Base-by-base conservation (phyloP, 2,329 filamentous ascomycete species). In the Beauveria australis region DNA sequence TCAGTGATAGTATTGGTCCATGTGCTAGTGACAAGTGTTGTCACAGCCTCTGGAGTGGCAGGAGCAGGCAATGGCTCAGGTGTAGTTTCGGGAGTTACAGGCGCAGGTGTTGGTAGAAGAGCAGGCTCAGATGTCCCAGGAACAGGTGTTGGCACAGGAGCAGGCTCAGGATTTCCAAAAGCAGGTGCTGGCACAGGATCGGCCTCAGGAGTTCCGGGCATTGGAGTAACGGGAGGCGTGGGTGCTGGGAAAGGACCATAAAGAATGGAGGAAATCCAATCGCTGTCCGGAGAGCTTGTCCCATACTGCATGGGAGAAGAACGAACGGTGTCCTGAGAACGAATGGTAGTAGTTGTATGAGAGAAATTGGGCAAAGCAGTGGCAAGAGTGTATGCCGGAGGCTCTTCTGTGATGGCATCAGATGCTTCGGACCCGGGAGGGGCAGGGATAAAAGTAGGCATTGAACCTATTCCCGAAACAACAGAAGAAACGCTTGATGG, bases 1-100 rank as follows among this genome's bases (percentile, higher is more conserved):
- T 73, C 72, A 1, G 68, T 66, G 28, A 77, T 72, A 52, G 76
- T 57, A 37, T 77, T 77, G 60, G 71, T 70, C 72, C 74, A 75
- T 22, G 73, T 76, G 53, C 70, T 72, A 8, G 74, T 76, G 22
- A 70, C 66, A 3, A 75, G 62, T 8, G 64, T 64, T 2, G 66
- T 65, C 12, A 56, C 43, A 26, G 63, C 69, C 60, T 28, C 67
- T 19, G 8, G 67, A 59, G 3, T 73, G 68, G 59, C 64, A 73
- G 3, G 72, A 73, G 44, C 73, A 68, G 40, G 72, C 67, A 44
- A 19, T 4, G 40, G 48, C n/a, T 46, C 26, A 7, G 30, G 54
- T 19, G 58, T 46, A 51, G 67, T 28, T 7, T 24, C 53, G 24
- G 51, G 51, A 14, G 65, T 64, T 12, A 30, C 48, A n/a, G 64